Evolutionary conservation across 257 asterid species (phyloP), one percentile per base, ranked within the genome.

Genomic region (Solanum lycopersicoides): DNA sequence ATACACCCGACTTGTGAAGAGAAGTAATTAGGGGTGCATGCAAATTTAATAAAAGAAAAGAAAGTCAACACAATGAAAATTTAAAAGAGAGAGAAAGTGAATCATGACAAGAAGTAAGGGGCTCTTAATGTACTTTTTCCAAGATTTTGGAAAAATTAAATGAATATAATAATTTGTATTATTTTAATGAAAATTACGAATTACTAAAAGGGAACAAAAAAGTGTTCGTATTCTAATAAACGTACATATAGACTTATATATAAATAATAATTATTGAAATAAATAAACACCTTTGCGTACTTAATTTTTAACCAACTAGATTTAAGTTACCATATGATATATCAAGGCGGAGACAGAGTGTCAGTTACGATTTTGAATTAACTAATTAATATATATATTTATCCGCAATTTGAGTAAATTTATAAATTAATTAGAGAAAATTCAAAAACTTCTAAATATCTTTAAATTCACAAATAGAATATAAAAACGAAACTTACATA

Each of bases 21-120:
- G 53, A 50, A 76, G 60, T 21, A 77, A 60, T 28, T 60, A 25
- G 39, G 39, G 39, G 12, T 56, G 75, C 88, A 35, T 50, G 73
- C 72, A 87, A 87, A 76, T 56, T 90, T 53, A 21, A 53, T 53
- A 71, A 12, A 23, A 10, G 18, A 21, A 66, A 86, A 59, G 56
- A 42, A 92, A 84, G 94, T 90, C 93, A 90, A 89, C 86, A 71
- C 84, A 86, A 6, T 90, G 83, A 86, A 69, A 88, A 53, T 89
- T 92, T 92, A 88, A 68, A 56, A 84, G 87, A 80, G 88, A 72
- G 83, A 82, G 89, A 83, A 63, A 59, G 73, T 82, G 76, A 74
- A 71, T 34, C 69, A 50, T 18, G 30, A 76, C 16, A 77, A 87
- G 63, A 20, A 83, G 69, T 69, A 77, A 72, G 63, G 69, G 32